Conservation (phyloP, 768 basidiomycete species). For the Lepiota venenata region DNA sequence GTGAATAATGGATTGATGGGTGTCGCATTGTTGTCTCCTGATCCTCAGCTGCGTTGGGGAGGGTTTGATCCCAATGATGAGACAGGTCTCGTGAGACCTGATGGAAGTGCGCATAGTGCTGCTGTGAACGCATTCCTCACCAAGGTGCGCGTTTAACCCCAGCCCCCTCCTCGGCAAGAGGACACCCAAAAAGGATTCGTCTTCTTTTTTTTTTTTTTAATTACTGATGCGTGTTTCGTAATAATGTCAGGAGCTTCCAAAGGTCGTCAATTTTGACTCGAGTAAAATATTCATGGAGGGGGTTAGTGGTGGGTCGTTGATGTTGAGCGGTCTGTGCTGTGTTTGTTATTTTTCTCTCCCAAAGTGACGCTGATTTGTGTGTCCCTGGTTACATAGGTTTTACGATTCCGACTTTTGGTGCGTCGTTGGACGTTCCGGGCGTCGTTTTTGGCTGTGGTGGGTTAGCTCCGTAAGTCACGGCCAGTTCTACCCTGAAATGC, state of each 20-base stretch:
- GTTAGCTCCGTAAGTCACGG: background rate
- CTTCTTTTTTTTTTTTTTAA: no score
- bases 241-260: background rate
- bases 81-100: background rate
- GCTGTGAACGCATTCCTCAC: background rate
- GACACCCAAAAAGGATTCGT: no score
- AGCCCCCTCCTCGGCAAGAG: no score
- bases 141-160: background rate
- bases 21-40: background rate
- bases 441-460: background rate
- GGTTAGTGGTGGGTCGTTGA: background rate
- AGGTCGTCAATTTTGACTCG: background rate
- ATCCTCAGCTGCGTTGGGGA: background rate
- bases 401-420: background rate
- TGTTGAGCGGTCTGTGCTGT: background rate
- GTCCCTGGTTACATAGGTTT: no score
- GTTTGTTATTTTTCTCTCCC: background rate
- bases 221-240: background rate
- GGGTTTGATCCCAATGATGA: background rate
- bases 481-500: no score
- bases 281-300: background rate
- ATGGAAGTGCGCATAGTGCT: background rate
- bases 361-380: background rate
- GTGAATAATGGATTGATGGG: constrained; percentile 1
- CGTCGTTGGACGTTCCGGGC: background rate